Percentiles rank a stretch among this genome's conserved stretches.
Conservation (phyloP, 805 yeast genomes). For the Pichia ethanolica region DNA sequence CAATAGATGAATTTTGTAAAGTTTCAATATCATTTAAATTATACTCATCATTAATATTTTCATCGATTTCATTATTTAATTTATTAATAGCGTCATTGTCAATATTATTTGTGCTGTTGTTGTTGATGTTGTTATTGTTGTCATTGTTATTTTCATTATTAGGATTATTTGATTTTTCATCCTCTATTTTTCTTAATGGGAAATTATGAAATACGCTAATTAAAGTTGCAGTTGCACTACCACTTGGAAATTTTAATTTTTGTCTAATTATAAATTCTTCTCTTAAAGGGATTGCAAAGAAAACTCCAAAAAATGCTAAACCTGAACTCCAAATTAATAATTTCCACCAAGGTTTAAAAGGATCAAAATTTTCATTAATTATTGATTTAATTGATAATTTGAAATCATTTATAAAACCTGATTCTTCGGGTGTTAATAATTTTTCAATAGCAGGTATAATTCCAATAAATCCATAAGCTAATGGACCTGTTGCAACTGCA, state of each 20-base stretch:
- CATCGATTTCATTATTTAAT: neutral
- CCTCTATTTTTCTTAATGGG: slow-evolving; percentile 1
- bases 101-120: neutral
- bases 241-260: slow-evolving; percentile 88
- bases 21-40: neutral
- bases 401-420: slow-evolving; percentile 43
- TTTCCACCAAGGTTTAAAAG: slow-evolving; percentile 36
- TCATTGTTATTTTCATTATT: neutral
- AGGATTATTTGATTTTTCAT: neutral
- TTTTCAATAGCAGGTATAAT: slow-evolving; percentile 94
- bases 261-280: slow-evolving; percentile 82
- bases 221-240: slow-evolving; percentile 90
- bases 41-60: neutral
- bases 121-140: neutral
- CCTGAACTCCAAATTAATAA: slow-evolving; percentile 79
- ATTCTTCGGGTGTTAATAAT: slow-evolving; percentile 69
- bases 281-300: slow-evolving; percentile 85
- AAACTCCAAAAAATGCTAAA: slow-evolving; percentile 89
- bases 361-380: slow-evolving; percentile 15
- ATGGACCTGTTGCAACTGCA: slow-evolving; percentile 96
- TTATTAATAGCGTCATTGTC: neutral
- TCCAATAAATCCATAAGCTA: slow-evolving; percentile 92
- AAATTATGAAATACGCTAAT: slow-evolving; percentile 82
- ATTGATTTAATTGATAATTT: neutral
- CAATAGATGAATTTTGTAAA: neutral